Evolutionary conservation across 768 basidiomycete genomes (phyloP), one percentile per base, ranked within the genome.

Genomic region (Melanogaster broomeanus): DNA sequence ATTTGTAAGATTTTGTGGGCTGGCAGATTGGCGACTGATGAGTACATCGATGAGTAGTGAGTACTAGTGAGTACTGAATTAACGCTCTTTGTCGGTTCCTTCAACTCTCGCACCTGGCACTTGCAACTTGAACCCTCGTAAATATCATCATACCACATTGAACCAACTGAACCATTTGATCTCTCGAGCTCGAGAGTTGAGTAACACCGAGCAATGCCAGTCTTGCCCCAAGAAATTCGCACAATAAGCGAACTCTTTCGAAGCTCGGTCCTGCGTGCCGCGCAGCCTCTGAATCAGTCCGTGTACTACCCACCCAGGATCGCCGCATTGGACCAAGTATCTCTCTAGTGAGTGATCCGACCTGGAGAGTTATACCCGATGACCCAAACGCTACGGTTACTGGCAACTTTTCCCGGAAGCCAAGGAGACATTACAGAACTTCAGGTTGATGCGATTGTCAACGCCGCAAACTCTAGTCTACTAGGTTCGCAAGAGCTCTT

Each of bases 401-500:
- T n/a, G n/a, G n/a, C 25, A 27, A 27, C 25, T 27, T n/a, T n/a
- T 27, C 25, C 25, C 35, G 15, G 35, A 60, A 91, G 90, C 60
- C 83, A 88, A 62, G 88, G 88, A 22, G 87, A 92, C 67, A 91
- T 93, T 50, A 92, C 90, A 3, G 72, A 74, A 49, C 64, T 93
- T 19, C 75, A 83, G 45, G 71, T 88, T 11, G 90, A 91, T 63
- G 72, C 82, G 0, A 85, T 93, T 49, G 90, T 93, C 25, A 93
- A 92, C 61, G 91, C 91, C 12, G 91, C 90, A 6, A 93, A 93
- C 61, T 74, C 74, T 41, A 79, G 79, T 43, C 72, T 93, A 31
- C 72, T 86, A 42, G 90, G 90, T 89, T 37, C 49, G 58, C 47
- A 42, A 2, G 19, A 44, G 25, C 25, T 27, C 9, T 19, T 46